Percentiles rank a stretch among this genome's conserved stretches.
Evolutionary conservation across 2,329 filamentous ascomycete genomes (phyloP).

Genomic region (Stagonosporopsis cucurbitacearum): DNA sequence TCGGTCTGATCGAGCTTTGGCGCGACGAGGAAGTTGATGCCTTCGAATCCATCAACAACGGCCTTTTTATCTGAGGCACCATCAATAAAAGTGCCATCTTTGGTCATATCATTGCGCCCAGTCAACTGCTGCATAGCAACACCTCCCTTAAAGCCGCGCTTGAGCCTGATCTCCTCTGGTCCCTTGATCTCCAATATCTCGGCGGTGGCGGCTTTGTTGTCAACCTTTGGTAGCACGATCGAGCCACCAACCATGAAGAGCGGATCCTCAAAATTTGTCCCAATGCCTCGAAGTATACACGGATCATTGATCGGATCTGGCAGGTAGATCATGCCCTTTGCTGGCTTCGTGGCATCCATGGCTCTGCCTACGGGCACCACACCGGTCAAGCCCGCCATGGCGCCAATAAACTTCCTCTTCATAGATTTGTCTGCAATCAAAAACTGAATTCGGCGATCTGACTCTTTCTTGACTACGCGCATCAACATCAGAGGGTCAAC

Average conservation of each 20-base stretch:
- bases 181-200: conserved; percentile 84
- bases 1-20: conserved; percentile 93
- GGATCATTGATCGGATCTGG: conserved; percentile 87
- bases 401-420: conserved; percentile 85
- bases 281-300: conserved; percentile 77
- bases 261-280: conserved; percentile 77
- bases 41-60: conserved; percentile 65
- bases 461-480: conserved; percentile 85
- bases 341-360: conserved; percentile 84
- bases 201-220: conserved; percentile 79
- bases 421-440: conserved; percentile 97
- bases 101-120: conserved; percentile 74
- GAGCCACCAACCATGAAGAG: conserved; percentile 68
- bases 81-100: conserved; percentile 68
- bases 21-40: conserved; percentile 84
- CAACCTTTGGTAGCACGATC: conserved; percentile 83
- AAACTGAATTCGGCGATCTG: conserved; percentile 86
- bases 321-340: conserved; percentile 80
- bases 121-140: conserved; percentile 82
- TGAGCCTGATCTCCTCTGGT: conserved; percentile 81
- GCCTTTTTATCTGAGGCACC: conserved; percentile 60
- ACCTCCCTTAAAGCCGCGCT: conserved; percentile 83
- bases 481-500: conserved; percentile 94
- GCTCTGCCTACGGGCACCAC: conserved; percentile 93
- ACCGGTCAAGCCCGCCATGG: conserved; percentile 81